Evolutionary conservation across 768 basidiomycete species (phyloP), one percentile per base, ranked within the genome.

Genomic region (Cyclocybe cylindracea): DNA sequence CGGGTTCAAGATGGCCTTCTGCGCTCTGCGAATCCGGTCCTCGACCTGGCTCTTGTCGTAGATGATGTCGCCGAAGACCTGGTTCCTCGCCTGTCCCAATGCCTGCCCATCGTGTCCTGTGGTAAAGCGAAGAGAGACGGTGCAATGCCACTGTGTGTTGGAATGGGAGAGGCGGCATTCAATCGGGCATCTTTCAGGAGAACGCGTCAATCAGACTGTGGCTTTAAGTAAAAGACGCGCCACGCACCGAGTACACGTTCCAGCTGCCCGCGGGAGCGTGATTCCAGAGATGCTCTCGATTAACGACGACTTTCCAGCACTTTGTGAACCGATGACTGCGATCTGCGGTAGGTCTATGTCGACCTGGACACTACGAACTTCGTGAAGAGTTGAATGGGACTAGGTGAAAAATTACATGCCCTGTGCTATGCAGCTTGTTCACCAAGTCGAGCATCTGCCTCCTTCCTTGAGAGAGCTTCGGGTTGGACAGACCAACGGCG

Each of bases 211-310:
- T 16, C 14, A 8, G 2, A 50, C 11, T 18, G n/a, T 8, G 4
- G 9, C 29, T 10, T 18, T 16, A 10, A 29, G 40, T 7, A 40
- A 33, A 47, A 43, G 34, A 1, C 16, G 40, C 7, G n/a, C 10
- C 0, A 29, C 57, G 36, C 54, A 84, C 89, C 89, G 75, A 1
- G 89, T 91, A 54, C 89, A 90, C 0, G 88, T 89, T 0, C 89
- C 89, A n/a, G 81, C 73, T 0, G 84, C 85, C 8, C 87, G 77
- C 18, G 87, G 87, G 0, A 90, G 69, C 0, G 79, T 85, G 13
- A 90, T 80, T 0, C 87, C 86, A 0, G 86, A 87, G 40, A 91
- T 89, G 0, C 85, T 79, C 57, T 91, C 88, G 9, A 91, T 89
- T 4, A 90, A 73, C 0, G 88, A 90, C 0, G 86, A 88, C 59